Conservation (phyloP, 768 basidiomycete genomes). For the Suillus subaureus region DNA sequence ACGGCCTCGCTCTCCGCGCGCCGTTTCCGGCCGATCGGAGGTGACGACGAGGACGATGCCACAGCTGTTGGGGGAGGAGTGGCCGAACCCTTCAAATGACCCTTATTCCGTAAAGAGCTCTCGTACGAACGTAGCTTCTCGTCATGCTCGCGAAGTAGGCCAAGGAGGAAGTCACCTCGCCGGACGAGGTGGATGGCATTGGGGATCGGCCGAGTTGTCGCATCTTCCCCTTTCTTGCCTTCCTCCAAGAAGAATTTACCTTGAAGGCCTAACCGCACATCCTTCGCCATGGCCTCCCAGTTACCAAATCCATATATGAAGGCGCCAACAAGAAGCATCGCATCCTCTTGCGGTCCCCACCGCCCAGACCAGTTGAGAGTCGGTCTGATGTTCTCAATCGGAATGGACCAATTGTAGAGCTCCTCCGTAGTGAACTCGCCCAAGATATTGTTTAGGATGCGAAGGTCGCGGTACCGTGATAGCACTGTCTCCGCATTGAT, state of each 20-base stretch:
- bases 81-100: constrained; percentile 68
- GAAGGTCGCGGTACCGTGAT: constrained; percentile 85
- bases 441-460: constrained; percentile 83
- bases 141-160: constrained; percentile 82
- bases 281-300: constrained; percentile 96
- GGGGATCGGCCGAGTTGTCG: constrained; percentile 85
- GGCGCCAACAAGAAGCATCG: constrained; percentile 93
- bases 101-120: constrained; percentile 72
- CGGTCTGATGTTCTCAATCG: constrained; percentile 90
- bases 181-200: constrained; percentile 98
- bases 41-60: constrained; percentile 63
- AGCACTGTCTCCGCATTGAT: constrained; percentile 98
- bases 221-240: constrained; percentile 91
- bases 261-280: constrained; percentile 75
- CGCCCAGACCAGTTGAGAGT: constrained; percentile 96
- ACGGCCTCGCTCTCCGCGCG: constrained; percentile 87
- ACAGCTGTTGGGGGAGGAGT: constrained; percentile 76
- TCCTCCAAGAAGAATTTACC: constrained; percentile 99
- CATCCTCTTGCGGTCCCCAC: constrained; percentile 91
- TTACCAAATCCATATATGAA: constrained; percentile 93
- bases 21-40: constrained; percentile 53
- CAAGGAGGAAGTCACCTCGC: constrained; percentile 90
- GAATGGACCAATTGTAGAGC: constrained; percentile 82
- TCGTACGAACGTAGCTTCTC: constrained; percentile 91
- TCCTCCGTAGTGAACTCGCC: constrained; percentile 62